phyloP scores from a whole-genome alignment of 805 yeast genomes.

The Ogataea trehaloabstinens region DNA sequence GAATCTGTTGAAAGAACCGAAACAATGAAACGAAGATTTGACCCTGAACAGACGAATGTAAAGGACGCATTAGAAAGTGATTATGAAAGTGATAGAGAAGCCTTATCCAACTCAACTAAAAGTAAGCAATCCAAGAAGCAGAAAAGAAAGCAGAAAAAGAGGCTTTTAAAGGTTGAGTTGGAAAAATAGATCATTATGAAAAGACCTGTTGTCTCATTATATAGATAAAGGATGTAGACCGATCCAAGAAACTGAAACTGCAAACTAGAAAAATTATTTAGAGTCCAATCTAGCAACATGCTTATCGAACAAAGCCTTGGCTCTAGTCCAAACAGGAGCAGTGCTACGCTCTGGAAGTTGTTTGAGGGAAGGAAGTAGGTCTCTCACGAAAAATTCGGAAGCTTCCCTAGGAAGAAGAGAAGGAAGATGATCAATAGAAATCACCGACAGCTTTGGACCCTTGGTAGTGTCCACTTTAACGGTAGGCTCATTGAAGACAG shows the following conservation, averaged over 20 bases:
- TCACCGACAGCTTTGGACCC: constrained; percentile 87
- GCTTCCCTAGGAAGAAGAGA: constrained; percentile 95
- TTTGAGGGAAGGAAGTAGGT: constrained; percentile 84
- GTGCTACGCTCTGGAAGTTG: constrained; percentile 77
- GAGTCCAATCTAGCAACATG: constrained; percentile 62
- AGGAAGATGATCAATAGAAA: constrained; percentile 96
- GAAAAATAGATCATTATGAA: constrained; percentile 31
- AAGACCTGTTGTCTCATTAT: not conserved
- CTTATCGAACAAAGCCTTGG: constrained; percentile 76
- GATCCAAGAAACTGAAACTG: too few relatives aligned
- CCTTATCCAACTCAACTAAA: constrained; percentile 58
- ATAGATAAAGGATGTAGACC: not conserved
- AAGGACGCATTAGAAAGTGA: constrained; percentile 59
- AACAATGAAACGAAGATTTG: constrained; percentile 52
- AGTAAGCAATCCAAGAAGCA: constrained; percentile 37
- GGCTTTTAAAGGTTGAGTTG: constrained; percentile 50
- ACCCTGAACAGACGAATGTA: constrained; percentile 35
- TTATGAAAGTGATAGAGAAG: constrained; percentile 74
- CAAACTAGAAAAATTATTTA: too few relatives aligned
- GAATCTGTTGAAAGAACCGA: constrained; percentile 74
- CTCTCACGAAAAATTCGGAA: constrained; percentile 85
- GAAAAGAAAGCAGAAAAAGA: constrained; percentile 40
- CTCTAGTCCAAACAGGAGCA: constrained; percentile 91
- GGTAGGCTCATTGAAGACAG: constrained; percentile 89
- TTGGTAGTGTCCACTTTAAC: constrained; percentile 73